A percentile compares a stretch with the other conserved stretches of the same genome.
These are phyloP conservation scores for Emmonsia crescens DNA, from an alignment of 2,329 filamentous ascomycete genomes.

Conservation along the genomic window DNA sequence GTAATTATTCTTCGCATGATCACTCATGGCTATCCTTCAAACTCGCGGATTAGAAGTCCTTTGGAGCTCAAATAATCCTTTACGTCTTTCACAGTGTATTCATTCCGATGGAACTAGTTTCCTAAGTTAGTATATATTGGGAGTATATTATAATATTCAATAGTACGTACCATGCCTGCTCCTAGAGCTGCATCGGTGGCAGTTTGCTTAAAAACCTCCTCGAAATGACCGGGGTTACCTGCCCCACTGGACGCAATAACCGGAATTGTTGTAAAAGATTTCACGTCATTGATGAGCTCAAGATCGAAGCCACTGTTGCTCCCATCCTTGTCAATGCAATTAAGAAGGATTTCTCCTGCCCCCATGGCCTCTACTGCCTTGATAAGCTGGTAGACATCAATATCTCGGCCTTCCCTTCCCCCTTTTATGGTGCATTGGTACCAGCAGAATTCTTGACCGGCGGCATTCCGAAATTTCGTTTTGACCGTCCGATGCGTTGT, in stretches of 20 bases:
- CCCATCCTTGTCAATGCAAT: conserved; percentile 96
- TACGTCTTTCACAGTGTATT: conserved; percentile 90
- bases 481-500: conserved; percentile 66
- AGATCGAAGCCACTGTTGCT: conserved; percentile 91
- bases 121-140: conserved; percentile 6
- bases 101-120: conserved; percentile 70
- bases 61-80: conserved; percentile 67
- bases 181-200: conserved; percentile 84
- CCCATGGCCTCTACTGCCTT: conserved; percentile 93
- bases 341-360: conserved; percentile 83
- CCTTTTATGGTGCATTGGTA: conserved; percentile 97
- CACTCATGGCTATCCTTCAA: conserved; percentile 44
- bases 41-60: conserved; percentile 67
- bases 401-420: conserved; percentile 82
- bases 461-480: conserved; percentile 59
- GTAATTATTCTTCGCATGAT: neutral
- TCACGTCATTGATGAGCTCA: conserved; percentile 81
- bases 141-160: neutral
- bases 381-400: conserved; percentile 82
- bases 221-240: conserved; percentile 76
- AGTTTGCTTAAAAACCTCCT: conserved; percentile 79
- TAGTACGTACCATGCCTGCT: conserved; percentile 65
- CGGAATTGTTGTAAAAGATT: conserved; percentile 74
- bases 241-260: conserved; percentile 93
- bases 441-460: conserved; percentile 78